Base-by-base conservation (phyloP, 2,329 filamentous ascomycete species). In the Biscogniauxia marginata region DNA sequence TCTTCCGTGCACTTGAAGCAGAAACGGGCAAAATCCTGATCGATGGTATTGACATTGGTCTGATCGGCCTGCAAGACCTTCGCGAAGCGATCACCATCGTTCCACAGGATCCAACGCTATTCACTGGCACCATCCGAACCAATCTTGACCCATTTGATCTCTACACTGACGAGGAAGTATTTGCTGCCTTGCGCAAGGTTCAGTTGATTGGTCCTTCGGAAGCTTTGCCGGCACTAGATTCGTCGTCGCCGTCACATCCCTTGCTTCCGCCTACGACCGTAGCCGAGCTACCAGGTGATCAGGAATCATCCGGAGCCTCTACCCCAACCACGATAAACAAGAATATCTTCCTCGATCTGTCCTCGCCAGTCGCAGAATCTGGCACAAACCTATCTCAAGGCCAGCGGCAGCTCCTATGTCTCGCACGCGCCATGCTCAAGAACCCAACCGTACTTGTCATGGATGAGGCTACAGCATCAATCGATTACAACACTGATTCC, bases 401-500 rank as follows among this genome's bases (percentile, higher is more conserved):
- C 48, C 95, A 99, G 72, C 87, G 95, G 7, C 95, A 99, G 74
- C 87, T 99, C 8, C 80, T 99, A 54, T 99, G 95, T 70, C 85
- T 99, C 8, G 95, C 93, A 0, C 88, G 95, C 54, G 95, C 95
- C 0, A 85, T 99, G 64, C 87, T 99, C 61, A 97, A 96, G 75
- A 84, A 85, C 30, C 93, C 95, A 0, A 93, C 90, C 62, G 92
- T 99, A 1, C 80, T 99, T n/a, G 88, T 99, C 69, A 98, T 99
- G 95, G 95, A 99, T 73, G 95, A 99, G 78, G 95, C 95, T 0
- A 99, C 95, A 0, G 95, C 95, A 0, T 96, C 91, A 0, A 98
- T 99, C 68, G 95, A 99, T 75, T 98, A 98, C 74, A 89, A 87
- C 4, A 99, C 95, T 1, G 95, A 99, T 68, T 82, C 88, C 50